Conservation (phyloP, 306 rosid species). For the Vigna trinervia region DNA sequence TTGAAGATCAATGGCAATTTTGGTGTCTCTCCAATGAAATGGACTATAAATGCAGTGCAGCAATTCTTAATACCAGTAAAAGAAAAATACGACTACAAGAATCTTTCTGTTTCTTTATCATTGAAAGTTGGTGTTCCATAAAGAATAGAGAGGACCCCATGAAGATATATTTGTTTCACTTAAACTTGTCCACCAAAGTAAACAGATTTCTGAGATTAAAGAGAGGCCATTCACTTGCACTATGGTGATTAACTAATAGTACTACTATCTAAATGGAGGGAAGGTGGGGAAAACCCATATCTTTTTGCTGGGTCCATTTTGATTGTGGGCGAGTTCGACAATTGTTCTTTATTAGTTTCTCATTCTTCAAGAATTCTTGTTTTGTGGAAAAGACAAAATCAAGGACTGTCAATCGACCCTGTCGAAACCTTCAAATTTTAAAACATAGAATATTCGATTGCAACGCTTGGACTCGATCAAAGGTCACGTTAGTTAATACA, state of each 20-base stretch:
- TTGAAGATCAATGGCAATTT: not conserved
- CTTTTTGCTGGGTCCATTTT: slow-evolving; percentile 44
- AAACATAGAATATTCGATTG: not conserved
- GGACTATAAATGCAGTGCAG: slow-evolving; percentile 27
- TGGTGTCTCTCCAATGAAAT: slow-evolving; percentile 24
- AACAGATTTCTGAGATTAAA: slow-evolving; percentile 32
- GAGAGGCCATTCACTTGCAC: slow-evolving; percentile 44
- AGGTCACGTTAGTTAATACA: not conserved
- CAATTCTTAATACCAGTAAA: slow-evolving; percentile 35
- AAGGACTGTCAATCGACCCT: not conserved
- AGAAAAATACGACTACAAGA: slow-evolving; percentile 23
- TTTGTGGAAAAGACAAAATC: not conserved
- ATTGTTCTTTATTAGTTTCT: slow-evolving; percentile 27
- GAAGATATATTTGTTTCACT: slow-evolving; percentile 36
- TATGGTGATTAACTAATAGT: slow-evolving; percentile 25
- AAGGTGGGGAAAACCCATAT: slow-evolving; percentile 34
- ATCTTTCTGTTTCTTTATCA: slow-evolving; percentile 27
- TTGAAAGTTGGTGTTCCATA: slow-evolving; percentile 25
- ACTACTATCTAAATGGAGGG: slow-evolving; percentile 43
- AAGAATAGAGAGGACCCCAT: slow-evolving; percentile 11
- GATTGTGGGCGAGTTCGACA: slow-evolving; percentile 35
- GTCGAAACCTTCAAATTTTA: not conserved
- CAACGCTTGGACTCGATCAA: slow-evolving; percentile 27
- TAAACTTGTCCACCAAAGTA: slow-evolving; percentile 37
- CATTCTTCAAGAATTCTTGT: slow-evolving; percentile 23